Evolutionary conservation across 129 eudicot species (phyloP).

Genomic region (Helichrysum umbraculigerum): DNA sequence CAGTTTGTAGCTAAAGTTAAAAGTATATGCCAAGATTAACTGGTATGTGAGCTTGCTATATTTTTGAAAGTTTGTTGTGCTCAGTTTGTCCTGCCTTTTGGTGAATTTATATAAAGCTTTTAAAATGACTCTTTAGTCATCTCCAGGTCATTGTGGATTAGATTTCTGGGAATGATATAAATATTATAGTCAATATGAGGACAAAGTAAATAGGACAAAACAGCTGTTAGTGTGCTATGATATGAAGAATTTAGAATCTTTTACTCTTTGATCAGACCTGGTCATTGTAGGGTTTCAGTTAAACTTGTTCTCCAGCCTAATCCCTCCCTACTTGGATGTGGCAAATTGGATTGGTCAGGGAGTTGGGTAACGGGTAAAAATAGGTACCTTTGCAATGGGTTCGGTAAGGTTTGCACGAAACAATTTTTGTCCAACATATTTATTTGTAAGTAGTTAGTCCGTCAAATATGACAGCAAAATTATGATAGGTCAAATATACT

Average conservation of each 20-base stretch:
- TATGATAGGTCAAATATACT: neutral
- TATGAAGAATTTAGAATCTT: neutral
- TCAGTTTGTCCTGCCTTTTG: slow-evolving; percentile 4
- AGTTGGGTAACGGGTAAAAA: neutral
- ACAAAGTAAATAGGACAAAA: neutral
- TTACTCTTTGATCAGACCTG: neutral
- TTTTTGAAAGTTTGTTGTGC: neutral
- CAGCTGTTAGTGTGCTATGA: neutral
- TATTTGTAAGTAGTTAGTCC: neutral
- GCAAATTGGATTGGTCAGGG: neutral
- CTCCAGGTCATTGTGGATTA: slow-evolving; percentile 16
- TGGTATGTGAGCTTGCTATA: neutral
- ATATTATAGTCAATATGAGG: neutral
- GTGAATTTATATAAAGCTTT: slow-evolving; percentile 4
- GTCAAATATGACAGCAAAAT: too few species aligned
- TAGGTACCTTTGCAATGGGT: neutral
- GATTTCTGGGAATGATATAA: neutral
- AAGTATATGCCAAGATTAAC: slow-evolving; percentile 1
- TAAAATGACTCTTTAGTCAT: slow-evolving; percentile 11
- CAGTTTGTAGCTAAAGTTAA: neutral
- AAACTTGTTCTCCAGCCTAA: neutral
- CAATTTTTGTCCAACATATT: neutral
- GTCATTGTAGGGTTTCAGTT: neutral
- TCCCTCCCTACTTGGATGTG: neutral
- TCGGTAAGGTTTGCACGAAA: neutral